Base-by-base conservation (phyloP, 2,329 filamentous ascomycete species). In the Aspergillus hiratsukae region DNA sequence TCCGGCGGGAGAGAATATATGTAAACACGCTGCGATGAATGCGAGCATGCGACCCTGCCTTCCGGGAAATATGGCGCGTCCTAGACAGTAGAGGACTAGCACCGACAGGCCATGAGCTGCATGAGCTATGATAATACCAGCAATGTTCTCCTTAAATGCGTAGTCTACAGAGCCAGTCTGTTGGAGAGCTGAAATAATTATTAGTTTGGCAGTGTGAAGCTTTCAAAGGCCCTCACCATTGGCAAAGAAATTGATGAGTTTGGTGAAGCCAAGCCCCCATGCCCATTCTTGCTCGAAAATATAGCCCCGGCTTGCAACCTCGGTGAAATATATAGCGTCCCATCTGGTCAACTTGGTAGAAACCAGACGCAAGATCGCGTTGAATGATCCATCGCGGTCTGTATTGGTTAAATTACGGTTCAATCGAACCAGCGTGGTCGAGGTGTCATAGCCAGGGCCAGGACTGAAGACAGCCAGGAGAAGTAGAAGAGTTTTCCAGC, bases 271-370 rank as follows among this genome's bases (percentile, higher is more conserved):
- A 35, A 43, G 49, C 9, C 53, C 51, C 40, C 55, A 58, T 17
- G 56, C 56, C 56, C 53, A 58, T 55, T 58, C 56, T 45, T 58
- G 56, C 53, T 58, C 56, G 21, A 55, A 58, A 11, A 49, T 7
- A 25, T 55, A 49, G 35, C 53, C 56, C 4, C 53, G 52, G 11
- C 50, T 51, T 25, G 56, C 53, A 3, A 35, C 27, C n/a, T 55
- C 43, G 23, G 45, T 58, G 9, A 52, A 58, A 19, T 58, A 48
- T 23, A 31, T 50, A 50, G 28, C 29, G 52, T 58, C 56, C 19
- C 35, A 51, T 21, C 41, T 46, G 31, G 29, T 40, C 28, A 37
- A 28, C 45, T 49, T 58, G 55, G 50, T 58, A 17, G 17, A 53
- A 40, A 58, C 11, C 31, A 17, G 31, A 2, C 2, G 31, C 31